These are phyloP conservation scores for Pistacia integerrima DNA, from an alignment of 345 rosid genomes.

Conservation along the genomic window DNA sequence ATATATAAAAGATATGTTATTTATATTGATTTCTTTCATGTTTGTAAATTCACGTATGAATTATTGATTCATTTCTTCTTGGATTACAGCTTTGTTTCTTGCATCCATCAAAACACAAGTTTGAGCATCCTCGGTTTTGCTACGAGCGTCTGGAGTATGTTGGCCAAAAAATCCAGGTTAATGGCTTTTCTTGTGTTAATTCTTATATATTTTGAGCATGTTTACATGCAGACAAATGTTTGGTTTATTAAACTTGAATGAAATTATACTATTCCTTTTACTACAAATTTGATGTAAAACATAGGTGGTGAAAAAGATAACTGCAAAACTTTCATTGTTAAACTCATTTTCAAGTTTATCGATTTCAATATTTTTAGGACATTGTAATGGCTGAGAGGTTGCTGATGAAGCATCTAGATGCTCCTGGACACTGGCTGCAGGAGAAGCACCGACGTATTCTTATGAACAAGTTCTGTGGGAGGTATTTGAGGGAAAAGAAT, in stretches of 20 bases:
- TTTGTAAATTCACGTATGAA: slow-evolving; percentile 1
- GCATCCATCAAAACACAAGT: slow-evolving; percentile 96
- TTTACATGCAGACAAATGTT: neutral
- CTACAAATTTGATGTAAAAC: neutral
- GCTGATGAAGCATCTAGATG: slow-evolving; percentile 92
- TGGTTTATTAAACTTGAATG: no score
- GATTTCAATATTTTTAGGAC: slow-evolving; percentile 47
- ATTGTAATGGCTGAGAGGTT: slow-evolving; percentile 89
- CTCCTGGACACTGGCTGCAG: slow-evolving; percentile 88
- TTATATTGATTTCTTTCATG: neutral
- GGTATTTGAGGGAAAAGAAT: slow-evolving; percentile 73
- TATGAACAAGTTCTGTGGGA: slow-evolving; percentile 95
- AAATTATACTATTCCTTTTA: neutral
- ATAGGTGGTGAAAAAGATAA: neutral
- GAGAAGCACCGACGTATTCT: slow-evolving; percentile 82
- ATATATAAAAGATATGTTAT: no score
- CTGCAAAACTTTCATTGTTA: neutral
- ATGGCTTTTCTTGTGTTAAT: neutral
- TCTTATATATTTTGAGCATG: neutral
- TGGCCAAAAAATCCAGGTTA: slow-evolving; percentile 97
- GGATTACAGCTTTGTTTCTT: slow-evolving; percentile 80
- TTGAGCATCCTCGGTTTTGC: slow-evolving; percentile 93
- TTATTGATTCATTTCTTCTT: slow-evolving; percentile 9
- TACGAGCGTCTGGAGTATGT: slow-evolving; percentile 81
- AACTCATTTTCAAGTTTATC: neutral